Percentiles rank a stretch among this genome's conserved stretches.
Conservation (phyloP, 1,139 yeast genomes). For the Kurtzmaniella quercitrusa region DNA sequence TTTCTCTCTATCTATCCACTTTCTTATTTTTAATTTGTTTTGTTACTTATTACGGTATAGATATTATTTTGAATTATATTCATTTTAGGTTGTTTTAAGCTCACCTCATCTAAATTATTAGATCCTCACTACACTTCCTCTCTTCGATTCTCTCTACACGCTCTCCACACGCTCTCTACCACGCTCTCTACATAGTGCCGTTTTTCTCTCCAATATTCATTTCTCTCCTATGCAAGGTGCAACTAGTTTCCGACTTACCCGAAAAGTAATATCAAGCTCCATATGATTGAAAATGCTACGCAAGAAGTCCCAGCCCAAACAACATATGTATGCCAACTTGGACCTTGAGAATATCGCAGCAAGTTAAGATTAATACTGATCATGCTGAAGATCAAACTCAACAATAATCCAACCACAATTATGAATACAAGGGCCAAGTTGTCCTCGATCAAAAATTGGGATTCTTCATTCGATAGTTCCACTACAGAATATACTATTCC, state of each 20-base stretch:
- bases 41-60: too few relatives aligned
- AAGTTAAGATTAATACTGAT: constrained; percentile 28
- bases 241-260: neutral
- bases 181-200: neutral
- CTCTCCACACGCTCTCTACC: too few relatives aligned
- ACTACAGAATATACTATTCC: constrained; percentile 40
- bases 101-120: too few relatives aligned
- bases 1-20: too few relatives aligned
- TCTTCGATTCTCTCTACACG: too few relatives aligned
- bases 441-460: constrained; percentile 23
- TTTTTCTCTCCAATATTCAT: neutral
- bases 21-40: too few relatives aligned
- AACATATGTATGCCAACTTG: constrained; percentile 22
- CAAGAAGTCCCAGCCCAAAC: constrained; percentile 28
- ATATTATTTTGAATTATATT: too few relatives aligned
- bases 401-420: constrained; percentile 29
- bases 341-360: constrained; percentile 25
- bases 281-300: constrained; percentile 23
- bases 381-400: constrained; percentile 31
- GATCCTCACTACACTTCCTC: too few relatives aligned
- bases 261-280: constrained; percentile 11
- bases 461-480: constrained; percentile 17
- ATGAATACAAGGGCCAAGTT: constrained; percentile 33
- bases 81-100: too few relatives aligned
- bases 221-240: neutral